A percentile compares a stretch with the other conserved stretches of the same genome.
Evolutionary conservation across 192 early-diverging fungal genomes (phyloP).

Genomic region (Jimgerdemannia lactiflua): DNA sequence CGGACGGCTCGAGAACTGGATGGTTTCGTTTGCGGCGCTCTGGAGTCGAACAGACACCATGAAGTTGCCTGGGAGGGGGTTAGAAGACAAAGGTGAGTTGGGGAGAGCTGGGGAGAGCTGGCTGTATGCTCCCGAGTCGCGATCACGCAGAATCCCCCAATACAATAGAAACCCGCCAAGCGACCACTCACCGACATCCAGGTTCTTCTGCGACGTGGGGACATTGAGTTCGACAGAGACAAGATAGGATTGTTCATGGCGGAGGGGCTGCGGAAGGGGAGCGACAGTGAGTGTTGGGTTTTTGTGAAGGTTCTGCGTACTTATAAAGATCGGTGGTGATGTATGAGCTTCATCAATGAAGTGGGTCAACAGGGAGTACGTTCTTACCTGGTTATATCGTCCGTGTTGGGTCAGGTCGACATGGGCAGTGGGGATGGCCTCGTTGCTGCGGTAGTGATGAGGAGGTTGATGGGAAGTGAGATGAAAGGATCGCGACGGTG

Average conservation of each 20-base stretch:
- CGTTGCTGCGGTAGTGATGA: not conserved
- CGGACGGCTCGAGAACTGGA: slow-evolving; percentile 41
- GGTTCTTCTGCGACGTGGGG: not conserved
- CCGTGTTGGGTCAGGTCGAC: not conserved
- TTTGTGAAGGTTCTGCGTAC: too few relatives aligned
- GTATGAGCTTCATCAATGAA: too few relatives aligned
- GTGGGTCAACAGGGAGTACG: too few relatives aligned
- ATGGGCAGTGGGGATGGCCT: not conserved
- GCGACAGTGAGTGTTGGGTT: not conserved
- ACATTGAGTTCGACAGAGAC: not conserved
- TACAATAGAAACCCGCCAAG: not conserved
- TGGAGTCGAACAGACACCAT: slow-evolving; percentile 30
- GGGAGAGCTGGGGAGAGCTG: too few relatives aligned
- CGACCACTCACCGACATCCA: not conserved
- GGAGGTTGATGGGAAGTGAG: not conserved
- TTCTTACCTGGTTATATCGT: not conserved
- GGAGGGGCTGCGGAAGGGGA: not conserved
- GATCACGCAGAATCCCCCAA: not conserved
- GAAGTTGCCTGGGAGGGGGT: slow-evolving; percentile 30
- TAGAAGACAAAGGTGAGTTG: too few relatives aligned
- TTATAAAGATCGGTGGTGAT: too few relatives aligned
- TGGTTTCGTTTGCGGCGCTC: slow-evolving; percentile 27
- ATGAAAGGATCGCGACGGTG: not conserved
- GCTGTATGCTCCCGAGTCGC: too few relatives aligned
- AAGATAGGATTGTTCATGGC: not conserved